Base-by-base conservation (phyloP, 768 basidiomycete genomes). In the Sarcodon sp. region DNA sequence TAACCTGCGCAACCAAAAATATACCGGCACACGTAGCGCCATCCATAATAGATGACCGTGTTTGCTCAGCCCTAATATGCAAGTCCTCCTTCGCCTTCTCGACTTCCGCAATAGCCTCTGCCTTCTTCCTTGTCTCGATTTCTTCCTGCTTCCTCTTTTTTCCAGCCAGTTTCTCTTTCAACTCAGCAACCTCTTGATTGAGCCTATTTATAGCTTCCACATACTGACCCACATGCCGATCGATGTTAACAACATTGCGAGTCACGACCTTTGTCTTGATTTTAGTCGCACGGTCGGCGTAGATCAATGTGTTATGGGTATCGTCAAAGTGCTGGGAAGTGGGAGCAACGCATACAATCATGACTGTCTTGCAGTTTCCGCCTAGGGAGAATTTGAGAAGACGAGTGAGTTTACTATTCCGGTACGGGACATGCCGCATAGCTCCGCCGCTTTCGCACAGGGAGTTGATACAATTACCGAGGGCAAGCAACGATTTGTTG, bases 341-440 rank as follows among this genome's bases (percentile, higher is more conserved):
- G 1, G 96, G 96, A 0, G 92, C 92, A 43, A 99, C 73, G 61
- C 96, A 98, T 52, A 98, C 94, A 53, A 97, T 90, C 96, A 98
- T 99, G 60, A 96, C 92, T 1, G 96, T 99, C 67, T 94, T 90
- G 76, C 96, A 99, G 64, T 98, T 98, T 6, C 96, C 96, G 1
- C 94, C 94, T 44, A 98, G 77, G 1, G 94, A 93, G 70, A 97
- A 97, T 65, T 97, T 98, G 60, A 98, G 83, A 41, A 98, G 67
- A 38, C 96, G 87, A 0, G 96, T 99, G 54, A 99, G 85, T 66
- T 99, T 99, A 72, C 88, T 91, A 69, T 99, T 96, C 48, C 96
- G 79, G 65, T 98, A 99, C 0, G 96, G 96, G 10, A 99, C 75
- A 61, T 98, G 96, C 34, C 87, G 87, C 50, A 80, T 63, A 27